phyloP scores from a whole-genome alignment of 768 basidiomycete species.

The Ramaria rubella region DNA sequence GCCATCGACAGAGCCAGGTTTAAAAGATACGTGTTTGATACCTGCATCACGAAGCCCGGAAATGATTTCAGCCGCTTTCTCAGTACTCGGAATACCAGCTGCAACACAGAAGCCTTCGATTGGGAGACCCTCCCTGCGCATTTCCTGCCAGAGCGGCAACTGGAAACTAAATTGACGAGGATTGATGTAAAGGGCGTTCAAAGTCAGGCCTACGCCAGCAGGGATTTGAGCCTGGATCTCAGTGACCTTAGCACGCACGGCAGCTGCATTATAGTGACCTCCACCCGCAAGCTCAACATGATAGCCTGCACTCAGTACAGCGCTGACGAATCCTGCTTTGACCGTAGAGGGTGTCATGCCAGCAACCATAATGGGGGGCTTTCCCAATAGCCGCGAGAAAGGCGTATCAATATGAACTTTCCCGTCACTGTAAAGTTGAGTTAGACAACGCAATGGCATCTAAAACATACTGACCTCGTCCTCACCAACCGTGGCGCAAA shows the following conservation, averaged over 20 bases:
- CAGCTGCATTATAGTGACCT: slow-evolving; percentile 89
- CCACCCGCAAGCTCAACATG: slow-evolving; percentile 98
- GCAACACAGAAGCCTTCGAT: slow-evolving; percentile 99
- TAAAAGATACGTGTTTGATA: slow-evolving; percentile 95
- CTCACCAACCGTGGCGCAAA: slow-evolving; percentile 81
- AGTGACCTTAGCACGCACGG: slow-evolving; percentile 84
- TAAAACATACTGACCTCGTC: slow-evolving; percentile 55
- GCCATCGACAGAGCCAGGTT: slow-evolving; percentile 96
- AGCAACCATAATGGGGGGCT: slow-evolving; percentile 98
- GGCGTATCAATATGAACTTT: slow-evolving; percentile 90
- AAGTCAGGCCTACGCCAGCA: slow-evolving; percentile 83
- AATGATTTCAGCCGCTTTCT: slow-evolving; percentile 97
- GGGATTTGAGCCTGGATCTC: slow-evolving; percentile 85
- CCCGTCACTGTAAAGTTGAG: slow-evolving; percentile 61
- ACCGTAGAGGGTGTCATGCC: slow-evolving; percentile 99
- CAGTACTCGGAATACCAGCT: slow-evolving; percentile 92
- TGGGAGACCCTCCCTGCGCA: slow-evolving; percentile 91
- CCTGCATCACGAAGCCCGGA: slow-evolving; percentile 72
- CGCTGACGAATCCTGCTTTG: slow-evolving; percentile 89
- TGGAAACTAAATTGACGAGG: slow-evolving; percentile 97
- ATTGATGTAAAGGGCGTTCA: slow-evolving; percentile 97
- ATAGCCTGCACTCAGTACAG: slow-evolving; percentile 87
- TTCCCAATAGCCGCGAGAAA: slow-evolving; percentile 92
- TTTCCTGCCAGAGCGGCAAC: slow-evolving; percentile 95
- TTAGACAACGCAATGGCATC: background rate